phyloP scores from a whole-genome alignment of 768 basidiomycete species.

The Pilatotrama ljubarskyi region DNA sequence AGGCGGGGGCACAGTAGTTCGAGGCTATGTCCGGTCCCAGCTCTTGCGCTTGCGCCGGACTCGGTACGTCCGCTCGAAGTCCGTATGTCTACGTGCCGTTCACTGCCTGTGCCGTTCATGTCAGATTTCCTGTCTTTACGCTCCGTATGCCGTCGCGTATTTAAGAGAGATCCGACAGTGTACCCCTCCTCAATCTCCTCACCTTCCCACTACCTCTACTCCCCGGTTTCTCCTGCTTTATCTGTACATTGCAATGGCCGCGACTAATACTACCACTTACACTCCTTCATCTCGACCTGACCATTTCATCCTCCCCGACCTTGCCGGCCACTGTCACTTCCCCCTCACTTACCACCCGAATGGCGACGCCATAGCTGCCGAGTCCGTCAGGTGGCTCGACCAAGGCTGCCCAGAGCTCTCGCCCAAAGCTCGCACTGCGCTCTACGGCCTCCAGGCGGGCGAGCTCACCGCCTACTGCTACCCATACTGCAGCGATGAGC shows the following conservation, averaged over 20 bases:
- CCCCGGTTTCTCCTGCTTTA: not conserved
- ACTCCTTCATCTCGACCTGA: not conserved
- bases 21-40: conserved; percentile 4
- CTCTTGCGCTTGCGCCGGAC: not conserved
- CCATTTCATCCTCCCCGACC: conserved; percentile 56
- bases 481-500: conserved; percentile 51
- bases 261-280: not conserved
- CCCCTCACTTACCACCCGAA: conserved; percentile 52
- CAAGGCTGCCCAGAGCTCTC: conserved; percentile 59
- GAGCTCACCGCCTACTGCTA: conserved; percentile 67
- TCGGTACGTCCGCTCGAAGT: conserved; percentile 5
- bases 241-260: not conserved
- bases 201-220: not conserved
- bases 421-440: conserved; percentile 50
- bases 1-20: conserved; percentile 1
- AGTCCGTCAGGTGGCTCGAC: conserved; percentile 63
- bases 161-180: not conserved
- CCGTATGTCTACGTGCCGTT: conserved; percentile 7
- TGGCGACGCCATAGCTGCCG: conserved; percentile 54
- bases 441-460: conserved; percentile 67
- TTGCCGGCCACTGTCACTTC: conserved; percentile 69
- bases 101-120: not conserved
- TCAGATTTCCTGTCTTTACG: not conserved
- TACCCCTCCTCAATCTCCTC: not conserved
- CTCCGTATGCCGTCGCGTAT: not conserved